Conservation (phyloP, 345 rosid species). For the Eucalyptus fibrosa region DNA sequence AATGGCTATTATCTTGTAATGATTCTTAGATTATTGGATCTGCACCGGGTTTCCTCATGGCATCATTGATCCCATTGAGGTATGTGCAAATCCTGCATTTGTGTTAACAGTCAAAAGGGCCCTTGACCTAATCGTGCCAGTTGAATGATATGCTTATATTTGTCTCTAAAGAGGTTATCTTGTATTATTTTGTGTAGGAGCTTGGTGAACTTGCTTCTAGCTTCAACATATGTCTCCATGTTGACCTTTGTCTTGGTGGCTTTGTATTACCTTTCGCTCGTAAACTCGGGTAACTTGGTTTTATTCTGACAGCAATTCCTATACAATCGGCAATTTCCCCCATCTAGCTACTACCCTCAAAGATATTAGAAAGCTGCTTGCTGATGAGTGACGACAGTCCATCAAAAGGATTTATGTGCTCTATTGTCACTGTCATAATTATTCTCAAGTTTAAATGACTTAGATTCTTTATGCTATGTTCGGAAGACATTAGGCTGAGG, state of each 20-base stretch:
- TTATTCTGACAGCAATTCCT: background rate
- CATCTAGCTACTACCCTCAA: background rate
- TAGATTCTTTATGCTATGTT: background rate
- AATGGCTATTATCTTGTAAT: background rate
- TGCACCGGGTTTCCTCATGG: slow-evolving; percentile 99
- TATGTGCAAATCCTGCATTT: slow-evolving; percentile 4
- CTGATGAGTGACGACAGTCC: background rate
- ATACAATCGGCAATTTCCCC: background rate
- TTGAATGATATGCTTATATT: background rate
- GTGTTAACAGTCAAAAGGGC: background rate
- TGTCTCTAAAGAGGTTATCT: background rate
- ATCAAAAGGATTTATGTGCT: background rate
- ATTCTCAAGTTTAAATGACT: background rate
- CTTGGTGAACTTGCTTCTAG: slow-evolving; percentile 76
- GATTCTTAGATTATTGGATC: slow-evolving; percentile 88
- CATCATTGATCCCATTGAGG: slow-evolving; percentile 95
- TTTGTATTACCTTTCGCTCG: slow-evolving; percentile 92
- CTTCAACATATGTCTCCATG: slow-evolving; percentile 80
- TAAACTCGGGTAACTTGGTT: slow-evolving; percentile 56
- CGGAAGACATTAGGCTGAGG: background rate
- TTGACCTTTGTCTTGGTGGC: slow-evolving; percentile 99
- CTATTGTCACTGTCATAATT: background rate
- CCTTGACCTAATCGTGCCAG: background rate
- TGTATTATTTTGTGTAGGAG: slow-evolving; percentile 37
- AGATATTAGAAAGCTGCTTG: background rate